Percentiles rank a stretch among this genome's conserved stretches.
Evolutionary conservation across 768 basidiomycete genomes (phyloP).

Genomic region (Psilocybe tampanensis): DNA sequence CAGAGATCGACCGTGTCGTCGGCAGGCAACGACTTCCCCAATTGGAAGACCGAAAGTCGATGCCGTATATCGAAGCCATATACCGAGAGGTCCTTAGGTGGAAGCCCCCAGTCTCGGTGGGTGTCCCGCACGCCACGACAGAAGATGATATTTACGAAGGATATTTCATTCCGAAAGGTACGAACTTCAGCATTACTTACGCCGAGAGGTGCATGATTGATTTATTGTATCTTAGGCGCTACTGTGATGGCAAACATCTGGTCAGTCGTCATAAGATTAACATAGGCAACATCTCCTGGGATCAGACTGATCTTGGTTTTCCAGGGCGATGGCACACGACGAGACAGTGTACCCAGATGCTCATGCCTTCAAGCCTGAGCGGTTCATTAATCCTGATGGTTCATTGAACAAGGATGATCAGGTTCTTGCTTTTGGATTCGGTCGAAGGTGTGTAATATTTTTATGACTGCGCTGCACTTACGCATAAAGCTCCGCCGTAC

Average conservation of each 20-base stretch:
- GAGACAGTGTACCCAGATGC: conserved; percentile 33
- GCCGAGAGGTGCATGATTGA: conserved; percentile 15
- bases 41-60: conserved; percentile 22
- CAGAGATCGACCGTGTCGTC: conserved; percentile 33
- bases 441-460: conserved; percentile 38
- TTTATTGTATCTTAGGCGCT: conserved; percentile 16
- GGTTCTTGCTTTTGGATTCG: conserved; percentile 40
- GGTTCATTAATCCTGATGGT: conserved; percentile 42
- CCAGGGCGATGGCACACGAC: conserved; percentile 35
- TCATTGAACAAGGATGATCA: conserved; percentile 36
- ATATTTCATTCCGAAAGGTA: conserved; percentile 26
- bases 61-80: conserved; percentile 28
- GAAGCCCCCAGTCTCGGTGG: conserved; percentile 13
- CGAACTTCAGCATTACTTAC: neutral
- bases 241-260: conserved; percentile 34
- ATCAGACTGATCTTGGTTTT: too few species aligned
- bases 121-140: conserved; percentile 22
- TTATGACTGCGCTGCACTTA: too few species aligned
- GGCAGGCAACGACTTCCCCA: conserved; percentile 29
- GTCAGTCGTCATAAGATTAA: conserved; percentile 12
- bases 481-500: too few species aligned
- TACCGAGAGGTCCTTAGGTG: conserved; percentile 17
- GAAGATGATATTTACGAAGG: conserved; percentile 26
- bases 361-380: conserved; percentile 41
- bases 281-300: too few species aligned